Base-by-base conservation (phyloP, 2,329 filamentous ascomycete genomes). In the Cytospora piceae region DNA sequence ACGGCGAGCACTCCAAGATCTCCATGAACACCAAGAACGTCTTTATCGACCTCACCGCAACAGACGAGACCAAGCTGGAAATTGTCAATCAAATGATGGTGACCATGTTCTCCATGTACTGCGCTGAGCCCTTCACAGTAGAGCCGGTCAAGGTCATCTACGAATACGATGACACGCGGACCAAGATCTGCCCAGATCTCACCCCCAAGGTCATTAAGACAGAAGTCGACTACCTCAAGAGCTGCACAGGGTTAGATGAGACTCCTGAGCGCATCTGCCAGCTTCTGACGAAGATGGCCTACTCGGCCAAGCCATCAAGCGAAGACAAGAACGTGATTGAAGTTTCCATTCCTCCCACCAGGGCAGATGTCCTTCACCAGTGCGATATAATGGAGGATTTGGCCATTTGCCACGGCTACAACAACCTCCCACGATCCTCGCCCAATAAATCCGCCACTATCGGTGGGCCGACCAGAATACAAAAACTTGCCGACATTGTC, bases 301-400 rank as follows among this genome's bases (percentile, higher is more conserved):
- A 93, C 78, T 81, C 82, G n/a, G 93, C 93, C 34, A 86, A 85
- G 66, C 94, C 93, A 3, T 95, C 93, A 0, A 79, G 83, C 63
- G 85, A 86, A 68, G 84, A 90, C 68, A 78, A 85, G 63, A 89
- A 92, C 74, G 80, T 95, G 58, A 83, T 96, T 67, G 90, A 96
- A 73, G 89, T 98, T 32, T 85, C 89, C 42, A 87, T 98, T 29
- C 95, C 95, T 11, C 87, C 94, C 37, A 98, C 94, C 56, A 88
- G 95, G 69, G 94, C 95, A 57, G 95, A 99, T 77, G 90, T 99
- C 52, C 88, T 99, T 37, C 95, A 99, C 78, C 91, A 97, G 75
- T 96, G 93, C 73, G 95, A 99, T 76, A 92, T 99, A 71, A 99
- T 99, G 94, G 95, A 99, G 80, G 96, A 99, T 75, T 89, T 96